phyloP scores from a whole-genome alignment of 2,329 filamentous ascomycete genomes.

The Talaromyces rugulosus region DNA sequence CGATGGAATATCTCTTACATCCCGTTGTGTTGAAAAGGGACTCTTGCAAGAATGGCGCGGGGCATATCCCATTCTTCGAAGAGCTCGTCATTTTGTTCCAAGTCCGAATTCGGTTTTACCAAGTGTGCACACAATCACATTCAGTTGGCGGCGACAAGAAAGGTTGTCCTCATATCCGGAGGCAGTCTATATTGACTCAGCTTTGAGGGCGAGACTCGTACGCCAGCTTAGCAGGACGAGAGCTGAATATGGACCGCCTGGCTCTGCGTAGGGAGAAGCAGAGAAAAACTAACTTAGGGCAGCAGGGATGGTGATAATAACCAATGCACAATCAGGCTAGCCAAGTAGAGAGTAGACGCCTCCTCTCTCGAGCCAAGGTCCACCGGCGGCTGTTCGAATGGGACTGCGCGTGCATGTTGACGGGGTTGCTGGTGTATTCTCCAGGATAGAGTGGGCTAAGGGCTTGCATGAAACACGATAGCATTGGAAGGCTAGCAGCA shows the following conservation, averaged over 20 bases:
- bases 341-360: neutral
- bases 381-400: neutral
- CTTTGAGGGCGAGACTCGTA: neutral
- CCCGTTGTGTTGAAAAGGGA: slow-evolving; percentile 58
- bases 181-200: neutral
- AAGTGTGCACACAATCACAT: neutral
- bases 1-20: slow-evolving; percentile 51
- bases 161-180: neutral
- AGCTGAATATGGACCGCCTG: neutral
- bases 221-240: neutral
- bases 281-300: neutral
- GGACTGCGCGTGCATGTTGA: neutral
- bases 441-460: neutral
- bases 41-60: slow-evolving; percentile 65
- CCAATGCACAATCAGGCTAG: neutral
- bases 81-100: slow-evolving; percentile 5
- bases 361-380: neutral
- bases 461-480: neutral
- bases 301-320: neutral
- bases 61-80: slow-evolving; percentile 51
- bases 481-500: neutral
- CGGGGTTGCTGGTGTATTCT: neutral
- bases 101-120: neutral
- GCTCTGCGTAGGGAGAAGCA: neutral
- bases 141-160: neutral